Conservation (phyloP, 2,329 filamentous ascomycete genomes). For the Penicillium sp. region DNA sequence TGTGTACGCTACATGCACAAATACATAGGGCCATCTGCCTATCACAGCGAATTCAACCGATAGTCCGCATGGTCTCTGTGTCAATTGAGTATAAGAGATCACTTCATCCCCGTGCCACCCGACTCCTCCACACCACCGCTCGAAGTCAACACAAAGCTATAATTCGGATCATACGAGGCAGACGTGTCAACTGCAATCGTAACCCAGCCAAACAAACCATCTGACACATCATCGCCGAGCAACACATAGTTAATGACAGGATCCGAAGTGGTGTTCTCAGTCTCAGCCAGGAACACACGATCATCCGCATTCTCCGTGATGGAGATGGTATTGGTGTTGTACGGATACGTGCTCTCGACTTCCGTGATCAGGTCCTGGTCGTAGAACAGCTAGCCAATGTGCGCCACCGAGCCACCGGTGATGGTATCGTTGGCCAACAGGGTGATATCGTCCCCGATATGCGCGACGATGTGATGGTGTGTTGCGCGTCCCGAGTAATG, state of each 20-base stretch:
- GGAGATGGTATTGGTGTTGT: conserved; percentile 20
- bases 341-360: conserved; percentile 46
- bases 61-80: too few species aligned
- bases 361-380: conserved; percentile 53
- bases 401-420: conserved; percentile 48
- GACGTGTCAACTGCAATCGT: conserved; percentile 15
- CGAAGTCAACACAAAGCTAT: conserved; percentile 12
- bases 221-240: conserved; percentile 47
- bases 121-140: conserved; percentile 10
- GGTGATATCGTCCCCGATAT: conserved; percentile 21
- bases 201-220: conserved; percentile 31
- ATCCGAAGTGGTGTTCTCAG: conserved; percentile 46
- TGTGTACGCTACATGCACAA: not conserved
- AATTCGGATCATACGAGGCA: conserved; percentile 12
- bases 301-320: conserved; percentile 41
- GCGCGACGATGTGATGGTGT: conserved; percentile 29
- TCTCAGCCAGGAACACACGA: conserved; percentile 43
- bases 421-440: conserved; percentile 34
- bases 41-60: too few species aligned
- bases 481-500: conserved; percentile 39
- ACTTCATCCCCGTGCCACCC: too few species aligned
- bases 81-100: too few species aligned
- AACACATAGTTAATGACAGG: conserved; percentile 54
- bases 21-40: too few species aligned
- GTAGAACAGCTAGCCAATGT: conserved; percentile 61